Percentiles rank a stretch among this genome's conserved stretches.
These are phyloP conservation scores for Trichosporon sp. DNA, from an alignment of 1,284 basidiomycete species.

Conservation along the genomic window DNA sequence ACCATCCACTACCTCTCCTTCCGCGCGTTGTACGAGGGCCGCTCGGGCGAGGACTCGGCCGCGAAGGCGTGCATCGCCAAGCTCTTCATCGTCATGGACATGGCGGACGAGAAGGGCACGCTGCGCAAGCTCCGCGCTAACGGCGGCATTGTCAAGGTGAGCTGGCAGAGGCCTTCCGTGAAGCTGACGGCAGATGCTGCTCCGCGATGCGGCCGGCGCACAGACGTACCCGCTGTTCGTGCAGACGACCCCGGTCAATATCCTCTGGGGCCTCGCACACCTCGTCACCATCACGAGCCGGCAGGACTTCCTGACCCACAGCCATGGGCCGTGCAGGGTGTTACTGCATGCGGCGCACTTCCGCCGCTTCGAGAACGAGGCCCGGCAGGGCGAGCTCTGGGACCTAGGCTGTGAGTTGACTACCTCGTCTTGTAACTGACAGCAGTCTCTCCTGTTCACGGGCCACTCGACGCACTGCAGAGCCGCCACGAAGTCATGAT, in stretches of 20 bases:
- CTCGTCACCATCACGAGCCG: slow-evolving; percentile 30
- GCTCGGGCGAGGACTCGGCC: slow-evolving; percentile 28
- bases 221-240: slow-evolving; percentile 21
- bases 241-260: slow-evolving; percentile 38
- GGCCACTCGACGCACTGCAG: slow-evolving; percentile 20
- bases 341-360: slow-evolving; percentile 29
- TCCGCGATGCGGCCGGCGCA: neutral
- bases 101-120: slow-evolving; percentile 20
- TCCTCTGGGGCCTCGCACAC: slow-evolving; percentile 34
- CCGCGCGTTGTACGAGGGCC: slow-evolving; percentile 32
- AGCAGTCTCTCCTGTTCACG: slow-evolving; percentile 30
- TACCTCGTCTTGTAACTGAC: neutral
- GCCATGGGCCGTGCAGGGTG: neutral
- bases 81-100: slow-evolving; percentile 36
- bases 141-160: slow-evolving; percentile 31
- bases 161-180: neutral
- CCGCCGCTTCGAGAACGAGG: slow-evolving; percentile 22
- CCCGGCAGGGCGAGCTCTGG: slow-evolving; percentile 38
- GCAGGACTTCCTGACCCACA: slow-evolving; percentile 30
- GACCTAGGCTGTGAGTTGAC: slow-evolving; percentile 37
- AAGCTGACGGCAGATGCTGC: slow-evolving; percentile 11
- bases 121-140: slow-evolving; percentile 18
- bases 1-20: slow-evolving; percentile 31
- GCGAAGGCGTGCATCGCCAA: slow-evolving; percentile 25
- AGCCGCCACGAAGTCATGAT: slow-evolving; percentile 22